Conservation (phyloP, 768 basidiomycete species). For the Leccinum longicurvipes region DNA sequence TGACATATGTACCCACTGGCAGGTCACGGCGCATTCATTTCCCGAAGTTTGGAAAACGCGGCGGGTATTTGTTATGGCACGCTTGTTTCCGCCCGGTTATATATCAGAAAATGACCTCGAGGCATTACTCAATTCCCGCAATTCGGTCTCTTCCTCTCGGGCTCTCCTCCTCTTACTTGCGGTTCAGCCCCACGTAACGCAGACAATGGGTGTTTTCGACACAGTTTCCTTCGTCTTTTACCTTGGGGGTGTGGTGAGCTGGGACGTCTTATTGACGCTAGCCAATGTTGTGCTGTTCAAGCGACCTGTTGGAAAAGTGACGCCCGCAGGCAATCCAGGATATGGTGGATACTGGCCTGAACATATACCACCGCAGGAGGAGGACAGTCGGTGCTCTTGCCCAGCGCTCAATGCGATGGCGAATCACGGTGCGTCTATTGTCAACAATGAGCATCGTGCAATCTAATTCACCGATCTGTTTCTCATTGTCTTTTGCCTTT, state of each 20-base stretch:
- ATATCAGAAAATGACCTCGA: neutral
- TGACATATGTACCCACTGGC: too few species aligned
- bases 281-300: constrained; percentile 19
- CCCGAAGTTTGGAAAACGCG: neutral
- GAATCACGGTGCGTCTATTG: constrained; percentile 63
- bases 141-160: constrained; percentile 26
- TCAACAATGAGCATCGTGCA: too few species aligned
- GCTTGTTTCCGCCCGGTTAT: neutral
- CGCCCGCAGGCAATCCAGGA: constrained; percentile 53
- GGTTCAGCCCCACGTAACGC: neutral
- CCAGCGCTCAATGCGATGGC: constrained; percentile 80
- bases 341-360: constrained; percentile 70
- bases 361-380: constrained; percentile 51
- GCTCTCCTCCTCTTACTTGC: neutral
- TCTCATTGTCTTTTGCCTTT: neutral
- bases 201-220: constrained; percentile 14
- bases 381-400: constrained; percentile 70
- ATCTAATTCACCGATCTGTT: neutral
- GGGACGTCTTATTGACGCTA: constrained; percentile 21
- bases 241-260: constrained; percentile 8
- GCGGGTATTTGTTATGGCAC: neutral
- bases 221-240: constrained; percentile 8
- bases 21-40: neutral
- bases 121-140: neutral
- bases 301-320: constrained; percentile 47